Evolutionary conservation across 345 rosid species (phyloP).

Genomic region (Clarkia xantiana): DNA sequence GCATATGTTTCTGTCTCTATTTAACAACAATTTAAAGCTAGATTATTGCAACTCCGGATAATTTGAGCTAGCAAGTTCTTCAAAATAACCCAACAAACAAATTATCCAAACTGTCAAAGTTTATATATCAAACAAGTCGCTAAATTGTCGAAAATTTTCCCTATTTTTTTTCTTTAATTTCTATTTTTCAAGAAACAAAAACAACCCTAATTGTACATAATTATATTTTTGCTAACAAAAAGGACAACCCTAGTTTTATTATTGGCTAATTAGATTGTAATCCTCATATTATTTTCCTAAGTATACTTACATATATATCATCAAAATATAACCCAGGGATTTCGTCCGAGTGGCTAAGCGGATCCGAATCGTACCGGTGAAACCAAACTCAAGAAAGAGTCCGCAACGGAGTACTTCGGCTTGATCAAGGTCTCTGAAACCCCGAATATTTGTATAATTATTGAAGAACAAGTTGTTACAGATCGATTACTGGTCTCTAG

Average conservation of each 20-base stretch:
- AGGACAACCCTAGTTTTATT: neutral
- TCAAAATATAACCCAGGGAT: constrained; percentile 29
- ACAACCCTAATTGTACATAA: no score
- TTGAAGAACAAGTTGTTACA: no score
- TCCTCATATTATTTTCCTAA: neutral
- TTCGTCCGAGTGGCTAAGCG: constrained; percentile 87
- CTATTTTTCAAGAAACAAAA: no score
- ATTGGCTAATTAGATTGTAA: neutral
- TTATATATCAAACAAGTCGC: neutral
- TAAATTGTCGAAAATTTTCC: neutral
- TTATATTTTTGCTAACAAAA: no score
- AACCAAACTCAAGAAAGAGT: constrained; percentile 38
- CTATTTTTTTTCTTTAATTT: neutral
- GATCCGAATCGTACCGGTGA: constrained; percentile 72
- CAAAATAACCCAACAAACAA: no score
- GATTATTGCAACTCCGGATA: no score
- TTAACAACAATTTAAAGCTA: no score
- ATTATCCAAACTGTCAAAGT: no score
- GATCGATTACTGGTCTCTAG: no score
- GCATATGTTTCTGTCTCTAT: no score
- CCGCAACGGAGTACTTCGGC: constrained; percentile 13
- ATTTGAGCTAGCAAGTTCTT: no score
- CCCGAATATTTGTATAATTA: neutral
- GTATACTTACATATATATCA: neutral
- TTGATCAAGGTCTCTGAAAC: neutral